These are phyloP conservation scores for Fusarium sp. DNA, from an alignment of 2,329 filamentous ascomycete species.

Conservation along the genomic window DNA sequence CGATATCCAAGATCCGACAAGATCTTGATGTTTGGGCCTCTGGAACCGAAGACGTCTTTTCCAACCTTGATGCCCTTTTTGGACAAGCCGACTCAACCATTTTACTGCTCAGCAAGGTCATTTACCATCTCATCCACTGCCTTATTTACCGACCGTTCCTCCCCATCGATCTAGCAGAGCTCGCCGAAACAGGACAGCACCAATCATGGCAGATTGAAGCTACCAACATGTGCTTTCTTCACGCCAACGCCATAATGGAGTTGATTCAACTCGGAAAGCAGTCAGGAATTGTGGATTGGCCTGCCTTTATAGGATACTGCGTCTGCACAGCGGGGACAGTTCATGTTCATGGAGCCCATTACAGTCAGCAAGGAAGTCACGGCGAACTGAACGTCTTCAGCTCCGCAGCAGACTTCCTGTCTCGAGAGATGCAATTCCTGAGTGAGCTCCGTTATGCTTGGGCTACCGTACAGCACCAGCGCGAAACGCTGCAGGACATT, in stretches of 20 bases:
- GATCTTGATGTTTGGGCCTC: slow-evolving; percentile 88
- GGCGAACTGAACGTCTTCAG: slow-evolving; percentile 72
- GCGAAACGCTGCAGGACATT: slow-evolving; percentile 80
- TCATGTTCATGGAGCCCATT: slow-evolving; percentile 87
- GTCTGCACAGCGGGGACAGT: slow-evolving; percentile 89
- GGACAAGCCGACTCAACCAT: slow-evolving; percentile 82
- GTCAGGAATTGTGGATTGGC: slow-evolving; percentile 82
- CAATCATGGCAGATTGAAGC: slow-evolving; percentile 95
- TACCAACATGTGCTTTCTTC: slow-evolving; percentile 85
- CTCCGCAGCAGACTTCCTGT: slow-evolving; percentile 74
- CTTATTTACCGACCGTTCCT: slow-evolving; percentile 88
- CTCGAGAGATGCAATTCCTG: slow-evolving; percentile 82
- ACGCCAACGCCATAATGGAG: slow-evolving; percentile 88
- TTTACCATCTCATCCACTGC: slow-evolving; percentile 89
- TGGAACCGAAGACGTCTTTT: slow-evolving; percentile 82
- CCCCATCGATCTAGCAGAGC: slow-evolving; percentile 83
- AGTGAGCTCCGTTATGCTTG: slow-evolving; percentile 79
- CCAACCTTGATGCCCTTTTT: slow-evolving; percentile 79
- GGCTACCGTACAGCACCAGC: slow-evolving; percentile 83
- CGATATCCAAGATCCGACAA: slow-evolving; percentile 85
- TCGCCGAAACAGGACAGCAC: slow-evolving; percentile 83
- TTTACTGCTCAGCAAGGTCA: slow-evolving; percentile 83
- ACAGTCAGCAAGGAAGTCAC: slow-evolving; percentile 64
- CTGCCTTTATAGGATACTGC: slow-evolving; percentile 87
- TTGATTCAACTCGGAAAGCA: slow-evolving; percentile 82